These are phyloP conservation scores for Dentipellis fragilis DNA, from an alignment of 768 basidiomycete species.

Conservation along the genomic window DNA sequence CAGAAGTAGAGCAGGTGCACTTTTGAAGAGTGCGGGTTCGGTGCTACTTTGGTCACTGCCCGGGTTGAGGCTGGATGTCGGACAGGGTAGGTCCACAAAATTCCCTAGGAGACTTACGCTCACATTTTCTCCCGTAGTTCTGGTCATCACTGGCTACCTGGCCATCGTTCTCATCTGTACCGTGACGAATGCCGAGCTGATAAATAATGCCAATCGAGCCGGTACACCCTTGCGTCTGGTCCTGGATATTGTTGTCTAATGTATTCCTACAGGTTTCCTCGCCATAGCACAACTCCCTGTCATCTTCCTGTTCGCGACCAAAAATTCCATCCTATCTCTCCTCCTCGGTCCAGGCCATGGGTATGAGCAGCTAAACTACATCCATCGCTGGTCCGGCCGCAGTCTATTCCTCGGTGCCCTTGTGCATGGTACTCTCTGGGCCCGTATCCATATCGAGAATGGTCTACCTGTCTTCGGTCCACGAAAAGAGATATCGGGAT, in stretches of 20 bases:
- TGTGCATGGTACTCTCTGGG: slow-evolving; percentile 61
- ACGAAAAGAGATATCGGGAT: slow-evolving; percentile 68
- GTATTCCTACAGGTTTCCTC: slow-evolving; percentile 38
- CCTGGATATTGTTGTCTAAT: slow-evolving; percentile 29
- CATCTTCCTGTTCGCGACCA: slow-evolving; percentile 47
- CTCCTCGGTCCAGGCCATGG: slow-evolving; percentile 37
- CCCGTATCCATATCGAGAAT: slow-evolving; percentile 54
- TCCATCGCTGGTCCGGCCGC: slow-evolving; percentile 53
- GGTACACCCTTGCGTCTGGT: slow-evolving; percentile 24
- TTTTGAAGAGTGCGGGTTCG: slow-evolving; percentile 26
- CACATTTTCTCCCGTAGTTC: slow-evolving; percentile 27
- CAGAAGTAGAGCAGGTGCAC: slow-evolving; percentile 12
- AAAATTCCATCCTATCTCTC: slow-evolving; percentile 39
- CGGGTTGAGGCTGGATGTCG: slow-evolving; percentile 39
- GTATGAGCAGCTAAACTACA: slow-evolving; percentile 49
- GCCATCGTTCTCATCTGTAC: slow-evolving; percentile 50
- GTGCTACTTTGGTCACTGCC: slow-evolving; percentile 40
- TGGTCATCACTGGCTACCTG: slow-evolving; percentile 49
- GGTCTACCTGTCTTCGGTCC: slow-evolving; percentile 50
- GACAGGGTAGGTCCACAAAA: slow-evolving; percentile 38
- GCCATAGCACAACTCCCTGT: slow-evolving; percentile 49
- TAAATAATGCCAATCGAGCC: slow-evolving; percentile 66
- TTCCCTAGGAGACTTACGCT: slow-evolving; percentile 1
- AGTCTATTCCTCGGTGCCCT: slow-evolving; percentile 34
- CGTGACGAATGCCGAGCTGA: slow-evolving; percentile 45